Evolutionary conservation across 345 rosid species (phyloP).

Genomic region (Pistacia atlantica): DNA sequence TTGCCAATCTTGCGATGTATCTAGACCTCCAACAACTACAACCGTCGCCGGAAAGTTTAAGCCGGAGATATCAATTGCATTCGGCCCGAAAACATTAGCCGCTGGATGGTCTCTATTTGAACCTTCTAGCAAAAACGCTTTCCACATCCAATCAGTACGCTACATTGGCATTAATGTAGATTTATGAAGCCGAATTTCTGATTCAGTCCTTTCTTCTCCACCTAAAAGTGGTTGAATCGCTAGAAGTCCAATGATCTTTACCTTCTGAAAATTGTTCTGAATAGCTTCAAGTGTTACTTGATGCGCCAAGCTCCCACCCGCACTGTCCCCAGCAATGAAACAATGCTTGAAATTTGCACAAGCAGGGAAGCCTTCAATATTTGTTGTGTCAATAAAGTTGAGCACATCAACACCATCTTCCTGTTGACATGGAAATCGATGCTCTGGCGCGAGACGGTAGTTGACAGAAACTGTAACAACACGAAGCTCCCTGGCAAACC

Average conservation of each 20-base stretch:
- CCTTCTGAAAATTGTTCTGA: background rate
- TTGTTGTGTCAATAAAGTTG: background rate
- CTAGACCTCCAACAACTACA: conserved; percentile 20
- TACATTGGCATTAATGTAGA: conserved; percentile 12
- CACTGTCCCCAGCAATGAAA: conserved; percentile 33
- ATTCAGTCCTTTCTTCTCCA: conserved; percentile 33
- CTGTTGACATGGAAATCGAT: conserved; percentile 35
- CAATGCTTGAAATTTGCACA: background rate
- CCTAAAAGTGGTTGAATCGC: conserved; percentile 36
- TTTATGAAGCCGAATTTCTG: conserved; percentile 17
- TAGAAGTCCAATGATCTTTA: conserved; percentile 25
- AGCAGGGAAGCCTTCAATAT: background rate
- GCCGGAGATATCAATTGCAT: conserved; percentile 4
- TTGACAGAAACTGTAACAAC: conserved; percentile 34
- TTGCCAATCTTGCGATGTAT: conserved; percentile 42
- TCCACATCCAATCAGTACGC: conserved; percentile 16
- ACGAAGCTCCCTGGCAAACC: conserved; percentile 26
- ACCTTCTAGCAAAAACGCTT: conserved; percentile 21
- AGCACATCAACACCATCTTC: conserved; percentile 29
- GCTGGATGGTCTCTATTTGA: conserved; percentile 17
- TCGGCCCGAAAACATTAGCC: conserved; percentile 1
- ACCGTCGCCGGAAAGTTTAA: conserved; percentile 17
- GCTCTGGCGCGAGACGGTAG: conserved; percentile 44
- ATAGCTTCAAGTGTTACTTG: conserved; percentile 26
- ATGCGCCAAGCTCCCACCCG: conserved; percentile 38